Evolutionary conservation across 2,329 filamentous ascomycete species (phyloP).

Genomic region (Penicillium sp.): DNA sequence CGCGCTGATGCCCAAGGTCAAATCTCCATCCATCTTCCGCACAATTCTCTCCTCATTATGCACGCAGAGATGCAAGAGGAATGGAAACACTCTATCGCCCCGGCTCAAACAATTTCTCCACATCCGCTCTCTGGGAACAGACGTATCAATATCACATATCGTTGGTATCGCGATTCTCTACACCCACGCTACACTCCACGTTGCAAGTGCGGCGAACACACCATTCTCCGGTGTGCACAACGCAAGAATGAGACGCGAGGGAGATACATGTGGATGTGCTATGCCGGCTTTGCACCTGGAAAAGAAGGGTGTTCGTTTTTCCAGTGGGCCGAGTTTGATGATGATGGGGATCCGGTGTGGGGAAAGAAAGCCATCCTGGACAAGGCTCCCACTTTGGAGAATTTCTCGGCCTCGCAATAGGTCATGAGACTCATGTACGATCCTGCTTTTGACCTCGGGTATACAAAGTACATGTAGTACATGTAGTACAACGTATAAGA

Average conservation of each 20-base stretch:
- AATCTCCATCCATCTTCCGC: conserved; percentile 87
- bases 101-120: conserved; percentile 72
- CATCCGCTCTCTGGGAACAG: conserved; percentile 78
- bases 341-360: conserved; percentile 78
- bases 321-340: conserved; percentile 80
- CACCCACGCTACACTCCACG: conserved; percentile 74
- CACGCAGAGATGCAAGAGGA: conserved; percentile 97
- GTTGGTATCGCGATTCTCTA: conserved; percentile 74
- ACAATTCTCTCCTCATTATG: conserved; percentile 93
- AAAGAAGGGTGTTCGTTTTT: conserved; percentile 70
- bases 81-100: conserved; percentile 87
- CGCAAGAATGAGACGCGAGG: conserved; percentile 73
- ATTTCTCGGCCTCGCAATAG: conserved; percentile 25
- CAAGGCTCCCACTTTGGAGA: conserved; percentile 20
- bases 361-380: conserved; percentile 16
- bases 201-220: conserved; percentile 70
- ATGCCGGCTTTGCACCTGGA: conserved; percentile 54
- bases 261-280: conserved; percentile 91
- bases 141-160: conserved; percentile 91
- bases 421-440: too few relatives aligned
- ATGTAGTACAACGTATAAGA: neutral
- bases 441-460: neutral
- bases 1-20: conserved; percentile 70
- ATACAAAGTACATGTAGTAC: too few relatives aligned
- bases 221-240: conserved; percentile 73